Base-by-base conservation (phyloP, 129 eudicot species). In the Dittrichia graveolens region DNA sequence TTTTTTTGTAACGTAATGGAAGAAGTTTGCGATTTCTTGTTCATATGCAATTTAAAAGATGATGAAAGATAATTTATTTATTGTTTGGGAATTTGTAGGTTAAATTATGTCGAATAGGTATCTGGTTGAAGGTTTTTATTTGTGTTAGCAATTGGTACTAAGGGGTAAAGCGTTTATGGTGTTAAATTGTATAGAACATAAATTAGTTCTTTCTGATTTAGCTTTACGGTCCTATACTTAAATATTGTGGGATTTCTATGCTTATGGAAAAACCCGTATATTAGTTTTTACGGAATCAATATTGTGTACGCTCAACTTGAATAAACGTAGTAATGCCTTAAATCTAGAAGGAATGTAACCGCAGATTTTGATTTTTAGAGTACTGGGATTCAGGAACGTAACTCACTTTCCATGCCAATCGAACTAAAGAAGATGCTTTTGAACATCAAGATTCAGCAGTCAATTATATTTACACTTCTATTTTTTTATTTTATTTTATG, bases 361-460 rank as follows among this genome's bases (percentile, higher is more conserved):
- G 31, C 0, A 24, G 12, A 31, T 58, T 31, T 6, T 58, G 5
- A 5, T 61, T 41, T 41, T 16, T 41, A 54, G 49, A 58, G 43
- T 12, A 24, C 31, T 58, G 44, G 45, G 58, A 58, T 44, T 34
- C 3, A 0, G 65, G 55, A 71, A 54, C 57, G 62, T 19, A 55
- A 16, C n/a, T 41, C 37, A 12, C 14, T 31, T 5, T 9, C 59
- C 12, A 11, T 54, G 40, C 50, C 7, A 18, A 41, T 69, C 3
- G 19, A 12, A 18, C 75, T 15, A 0, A 4, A 34, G 71, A 65
- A 65, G 40, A 44, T 65, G 77, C n/a, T 45, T 34, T 58, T 50
- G 40, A 56, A 71, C 56, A 57, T 37, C 11, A 49, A 39, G 40
- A 69, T 52, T 67, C 24, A 10, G 45, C 31, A 48, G 11, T 67